Conservation (phyloP, 78 protist species). For the Goniomonas avonlea region DNA sequence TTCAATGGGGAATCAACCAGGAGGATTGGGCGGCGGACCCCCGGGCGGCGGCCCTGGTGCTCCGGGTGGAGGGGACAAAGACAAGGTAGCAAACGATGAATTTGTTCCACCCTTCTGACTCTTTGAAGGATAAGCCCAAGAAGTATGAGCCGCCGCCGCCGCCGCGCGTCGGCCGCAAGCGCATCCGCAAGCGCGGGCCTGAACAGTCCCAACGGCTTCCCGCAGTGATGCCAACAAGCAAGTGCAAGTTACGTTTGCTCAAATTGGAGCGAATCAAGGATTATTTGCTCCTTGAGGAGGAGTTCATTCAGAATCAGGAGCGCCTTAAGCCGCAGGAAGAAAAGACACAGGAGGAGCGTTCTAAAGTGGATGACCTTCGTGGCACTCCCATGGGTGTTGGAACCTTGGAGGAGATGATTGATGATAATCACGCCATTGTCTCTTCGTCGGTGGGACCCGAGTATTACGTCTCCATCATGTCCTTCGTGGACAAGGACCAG, state of each 20-base stretch:
- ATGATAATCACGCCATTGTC: constrained; percentile 92
- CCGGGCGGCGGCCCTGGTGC: too few species aligned
- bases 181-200: constrained; percentile 68
- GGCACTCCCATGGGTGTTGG: constrained; percentile 97
- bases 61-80: too few species aligned
- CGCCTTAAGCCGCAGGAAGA: constrained; percentile 75
- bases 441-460: constrained; percentile 86
- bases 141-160: constrained; percentile 80
- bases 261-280: constrained; percentile 94
- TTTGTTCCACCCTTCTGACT: too few species aligned
- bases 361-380: constrained; percentile 88
- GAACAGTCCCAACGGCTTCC: neutral
- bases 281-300: constrained; percentile 95
- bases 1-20: too few species aligned
- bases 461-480: constrained; percentile 89
- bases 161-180: constrained; percentile 71
- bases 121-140: constrained; percentile 39
- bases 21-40: too few species aligned
- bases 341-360: constrained; percentile 69
- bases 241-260: constrained; percentile 85
- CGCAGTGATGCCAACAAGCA: constrained; percentile 75
- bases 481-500: constrained; percentile 95
- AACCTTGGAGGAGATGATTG: constrained; percentile 96
- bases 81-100: too few species aligned
- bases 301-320: constrained; percentile 92